Evolutionary conservation across 345 rosid genomes (phyloP), one percentile per base, ranked within the genome.

Genomic region (Laguncularia racemosa): DNA sequence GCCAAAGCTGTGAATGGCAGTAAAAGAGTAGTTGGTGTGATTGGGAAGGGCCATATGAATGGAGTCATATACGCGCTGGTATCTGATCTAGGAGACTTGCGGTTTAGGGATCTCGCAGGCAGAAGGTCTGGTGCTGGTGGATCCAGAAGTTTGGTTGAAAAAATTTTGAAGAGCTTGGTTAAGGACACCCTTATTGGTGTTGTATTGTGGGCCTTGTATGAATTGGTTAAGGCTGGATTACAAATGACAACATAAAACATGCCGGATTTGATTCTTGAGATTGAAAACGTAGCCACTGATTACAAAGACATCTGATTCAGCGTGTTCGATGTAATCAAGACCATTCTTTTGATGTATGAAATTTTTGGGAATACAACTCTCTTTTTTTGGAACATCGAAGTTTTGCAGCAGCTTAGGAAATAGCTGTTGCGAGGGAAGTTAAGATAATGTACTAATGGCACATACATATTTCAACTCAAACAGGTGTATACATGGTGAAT

Each of bases 11-110:
- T 89, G 76, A 83, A 84, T 58, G 81, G 76, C 26, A 71, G 87
- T 48, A 83, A 76, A 76, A 78, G 67, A 26, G 95, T 92, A 66
- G 95, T 83, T 59, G 95, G 93, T 23, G 85, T 84, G 63, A 83
- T 81, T 0, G 98, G 98, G 38, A 86, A 74, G 60, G 91, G 96
- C 44, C 98, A 89, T 63, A 78, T 89, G 90, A 92, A 84, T 8
- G 93, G 96, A 11, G 89, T 92, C 53, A 76, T 88, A 51, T 86
- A 86, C 44, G 81, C 98, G 6, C 62, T 92, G 23, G 67, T 84
- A 6, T 86, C 96, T 0, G 93, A 92, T 54, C 78, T 60, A 40
- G 93, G 96, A 12, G 70, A 86, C 66, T 71, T 89, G 68, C 67
- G 95, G 73, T 89, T 81, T 61, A 66, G 81, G 7, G 96, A 83